Conservation (phyloP, 768 basidiomycete genomes). For the Fibroporia radiculosa region DNA sequence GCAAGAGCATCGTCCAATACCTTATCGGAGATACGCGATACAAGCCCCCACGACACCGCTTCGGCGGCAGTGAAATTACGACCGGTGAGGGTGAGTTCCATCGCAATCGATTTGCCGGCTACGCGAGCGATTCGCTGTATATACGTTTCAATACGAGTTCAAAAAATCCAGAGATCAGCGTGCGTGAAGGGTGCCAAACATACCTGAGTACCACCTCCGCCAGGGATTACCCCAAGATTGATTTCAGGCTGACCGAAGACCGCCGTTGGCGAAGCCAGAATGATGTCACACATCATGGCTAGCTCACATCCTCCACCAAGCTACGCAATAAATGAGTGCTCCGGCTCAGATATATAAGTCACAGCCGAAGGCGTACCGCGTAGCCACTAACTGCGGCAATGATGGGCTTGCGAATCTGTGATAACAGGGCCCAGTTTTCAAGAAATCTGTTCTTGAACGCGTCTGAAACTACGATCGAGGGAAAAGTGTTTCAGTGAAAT, state of each 20-base stretch:
- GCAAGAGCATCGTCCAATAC: conserved; percentile 84
- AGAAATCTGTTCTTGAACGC: conserved; percentile 84
- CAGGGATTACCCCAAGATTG: conserved; percentile 90
- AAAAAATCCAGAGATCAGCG: neutral
- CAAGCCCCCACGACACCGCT: conserved; percentile 83
- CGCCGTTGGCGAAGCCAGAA: conserved; percentile 84
- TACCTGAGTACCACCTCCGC: conserved; percentile 77
- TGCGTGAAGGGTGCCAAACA: neutral
- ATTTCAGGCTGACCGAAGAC: conserved; percentile 96
- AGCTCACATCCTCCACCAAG: conserved; percentile 97
- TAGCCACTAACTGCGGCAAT: conserved; percentile 95
- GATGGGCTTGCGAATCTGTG: conserved; percentile 79
- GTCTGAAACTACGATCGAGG: conserved; percentile 57
- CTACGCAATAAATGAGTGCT: conserved; percentile 38
- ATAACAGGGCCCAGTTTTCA: conserved; percentile 72
- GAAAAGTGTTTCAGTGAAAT: conserved; percentile 8
- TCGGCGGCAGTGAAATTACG: conserved; percentile 73
- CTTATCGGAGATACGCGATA: conserved; percentile 68
- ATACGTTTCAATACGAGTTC: no score
- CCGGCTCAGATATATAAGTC: neutral
- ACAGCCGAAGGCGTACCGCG: conserved; percentile 48
- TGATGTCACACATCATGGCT: conserved; percentile 94
- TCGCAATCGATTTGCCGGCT: conserved; percentile 88
- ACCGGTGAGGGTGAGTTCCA: conserved; percentile 92
- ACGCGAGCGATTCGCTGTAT: conserved; percentile 67